Evolutionary conservation across 163 green algal species (phyloP).

Genomic region (Scenedesmus sp.): DNA sequence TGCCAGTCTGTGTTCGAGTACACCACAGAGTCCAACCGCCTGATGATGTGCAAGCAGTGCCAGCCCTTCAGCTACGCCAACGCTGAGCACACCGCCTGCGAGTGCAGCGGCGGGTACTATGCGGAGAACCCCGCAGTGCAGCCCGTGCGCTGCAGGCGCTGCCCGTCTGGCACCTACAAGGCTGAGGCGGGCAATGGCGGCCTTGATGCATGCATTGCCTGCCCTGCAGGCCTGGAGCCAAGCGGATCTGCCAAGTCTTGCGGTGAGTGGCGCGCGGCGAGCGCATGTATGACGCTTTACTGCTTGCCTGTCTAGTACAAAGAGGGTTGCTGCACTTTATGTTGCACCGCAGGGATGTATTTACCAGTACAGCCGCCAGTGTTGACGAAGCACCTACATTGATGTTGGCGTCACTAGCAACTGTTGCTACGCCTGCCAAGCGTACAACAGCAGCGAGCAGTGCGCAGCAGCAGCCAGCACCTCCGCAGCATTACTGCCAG

Average conservation of each 20-base stretch:
- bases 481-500: too few relatives aligned
- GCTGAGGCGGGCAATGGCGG: conserved; percentile 2
- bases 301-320: too few relatives aligned
- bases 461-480: too few relatives aligned
- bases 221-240: conserved; percentile 10
- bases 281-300: neutral
- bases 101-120: conserved; percentile 33
- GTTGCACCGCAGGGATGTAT: too few relatives aligned
- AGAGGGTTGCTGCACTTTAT: neutral
- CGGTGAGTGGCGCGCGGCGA: neutral
- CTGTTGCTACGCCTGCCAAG: too few relatives aligned
- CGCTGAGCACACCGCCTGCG: conserved; percentile 25
- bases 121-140: neutral
- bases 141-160: conserved; percentile 10
- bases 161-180: conserved; percentile 34
- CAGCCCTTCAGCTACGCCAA: conserved; percentile 36
- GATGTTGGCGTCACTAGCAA: too few relatives aligned
- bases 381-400: too few relatives aligned
- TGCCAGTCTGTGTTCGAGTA: conserved; percentile 34
- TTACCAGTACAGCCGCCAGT: too few relatives aligned
- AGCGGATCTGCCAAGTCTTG: conserved; percentile 28
- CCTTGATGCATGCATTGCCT: conserved; percentile 15
- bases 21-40: neutral
- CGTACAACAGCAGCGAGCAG: too few relatives aligned
- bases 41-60: conserved; percentile 46